Conservation (phyloP, 2,329 filamentous ascomycete genomes). For the Aspergillus nomiae region DNA sequence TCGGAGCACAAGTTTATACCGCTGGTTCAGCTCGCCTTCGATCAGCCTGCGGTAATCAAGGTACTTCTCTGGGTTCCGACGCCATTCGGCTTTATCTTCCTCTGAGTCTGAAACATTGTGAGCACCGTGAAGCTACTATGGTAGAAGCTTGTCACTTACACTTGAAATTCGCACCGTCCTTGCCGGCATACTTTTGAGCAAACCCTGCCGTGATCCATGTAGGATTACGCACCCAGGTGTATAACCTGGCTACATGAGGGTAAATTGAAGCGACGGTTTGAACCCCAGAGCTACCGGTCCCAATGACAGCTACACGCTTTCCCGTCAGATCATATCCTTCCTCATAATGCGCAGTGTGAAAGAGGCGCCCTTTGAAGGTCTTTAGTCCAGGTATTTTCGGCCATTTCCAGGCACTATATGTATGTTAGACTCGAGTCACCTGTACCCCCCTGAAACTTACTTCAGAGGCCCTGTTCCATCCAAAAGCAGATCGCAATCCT, state of each 20-base stretch:
- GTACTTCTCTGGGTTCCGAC: not conserved
- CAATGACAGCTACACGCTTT: constrained; percentile 37
- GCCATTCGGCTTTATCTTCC: not conserved
- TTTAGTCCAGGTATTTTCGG: constrained; percentile 49
- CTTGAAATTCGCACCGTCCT: constrained; percentile 8
- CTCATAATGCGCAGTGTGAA: constrained; percentile 48
- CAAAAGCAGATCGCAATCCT: too few species aligned
- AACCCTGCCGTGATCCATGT: constrained; percentile 4
- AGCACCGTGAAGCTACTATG: not conserved
- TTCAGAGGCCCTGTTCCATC: too few species aligned
- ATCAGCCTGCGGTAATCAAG: not conserved
- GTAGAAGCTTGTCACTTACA: not conserved
- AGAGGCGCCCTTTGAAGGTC: constrained; percentile 46
- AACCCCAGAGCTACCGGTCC: constrained; percentile 40
- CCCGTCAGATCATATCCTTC: constrained; percentile 32
- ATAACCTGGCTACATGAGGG: constrained; percentile 38
- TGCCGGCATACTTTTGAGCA: constrained; percentile 1
- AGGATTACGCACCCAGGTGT: constrained; percentile 18
- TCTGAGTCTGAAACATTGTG: not conserved
- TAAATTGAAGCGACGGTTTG: constrained; percentile 36
- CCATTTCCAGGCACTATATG: constrained; percentile 40
- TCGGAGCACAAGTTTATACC: not conserved
- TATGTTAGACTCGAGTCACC: too few species aligned
- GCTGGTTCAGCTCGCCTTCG: not conserved
- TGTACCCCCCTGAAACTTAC: too few species aligned